phyloP scores from a whole-genome alignment of 176 grass and related monocot genomes.

The Coix lacrymajobi region DNA sequence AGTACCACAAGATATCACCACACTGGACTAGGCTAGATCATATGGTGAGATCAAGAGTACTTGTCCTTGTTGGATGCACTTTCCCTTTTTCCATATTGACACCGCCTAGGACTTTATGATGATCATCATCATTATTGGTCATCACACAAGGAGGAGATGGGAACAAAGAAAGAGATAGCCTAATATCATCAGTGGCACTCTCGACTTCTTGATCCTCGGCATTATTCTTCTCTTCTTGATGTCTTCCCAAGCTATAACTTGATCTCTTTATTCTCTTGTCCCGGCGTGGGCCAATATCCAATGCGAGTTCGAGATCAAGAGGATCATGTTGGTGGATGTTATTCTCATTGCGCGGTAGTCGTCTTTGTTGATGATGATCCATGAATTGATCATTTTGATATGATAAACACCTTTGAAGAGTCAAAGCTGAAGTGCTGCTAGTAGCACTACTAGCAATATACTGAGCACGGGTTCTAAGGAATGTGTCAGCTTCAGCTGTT shows the following conservation, averaged over 20 bases:
- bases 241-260: neutral
- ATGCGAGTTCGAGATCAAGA: constrained; percentile 34
- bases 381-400: constrained; percentile 5
- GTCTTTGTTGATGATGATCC: constrained; percentile 19
- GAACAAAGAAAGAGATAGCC: constrained; percentile 36
- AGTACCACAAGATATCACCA: constrained; percentile 59
- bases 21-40: constrained; percentile 11
- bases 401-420: neutral
- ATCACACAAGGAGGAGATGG: neutral
- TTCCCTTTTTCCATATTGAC: constrained; percentile 6
- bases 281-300: neutral
- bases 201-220: constrained; percentile 13
- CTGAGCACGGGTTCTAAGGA: neutral
- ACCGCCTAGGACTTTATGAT: neutral
- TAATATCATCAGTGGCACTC: neutral
- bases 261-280: constrained; percentile 8
- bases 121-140: neutral
- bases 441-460: neutral
- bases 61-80: constrained; percentile 26
- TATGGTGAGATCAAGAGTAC: constrained; percentile 62
- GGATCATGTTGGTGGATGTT: neutral
- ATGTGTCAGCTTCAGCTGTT: neutral
- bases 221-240: neutral
- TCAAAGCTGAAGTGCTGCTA: neutral
- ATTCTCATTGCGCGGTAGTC: neutral